Percentiles rank a stretch among this genome's conserved stretches.
phyloP scores from a whole-genome alignment of 345 rosid genomes.

The Eucalyptus regnans region DNA sequence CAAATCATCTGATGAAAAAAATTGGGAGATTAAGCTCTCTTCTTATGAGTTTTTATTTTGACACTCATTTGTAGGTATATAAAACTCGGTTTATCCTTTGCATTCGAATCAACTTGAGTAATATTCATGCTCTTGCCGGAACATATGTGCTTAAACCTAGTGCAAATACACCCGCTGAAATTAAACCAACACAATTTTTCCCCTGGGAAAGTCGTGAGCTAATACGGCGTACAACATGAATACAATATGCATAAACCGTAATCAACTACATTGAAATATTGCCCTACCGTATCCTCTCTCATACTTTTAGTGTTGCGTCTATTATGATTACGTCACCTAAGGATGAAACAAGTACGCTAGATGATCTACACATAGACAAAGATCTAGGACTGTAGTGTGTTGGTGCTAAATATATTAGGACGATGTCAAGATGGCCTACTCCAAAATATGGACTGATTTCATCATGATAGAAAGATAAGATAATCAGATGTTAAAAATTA shows the following conservation, averaged over 20 bases:
- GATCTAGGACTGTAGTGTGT: neutral
- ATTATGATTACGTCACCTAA: neutral
- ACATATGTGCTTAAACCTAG: neutral
- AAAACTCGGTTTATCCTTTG: neutral
- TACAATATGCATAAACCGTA: too few species aligned
- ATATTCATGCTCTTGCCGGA: neutral
- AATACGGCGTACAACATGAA: too few species aligned
- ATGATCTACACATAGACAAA: neutral
- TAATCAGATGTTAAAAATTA: neutral
- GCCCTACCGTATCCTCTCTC: too few species aligned
- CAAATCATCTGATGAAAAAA: neutral
- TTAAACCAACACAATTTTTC: too few species aligned
- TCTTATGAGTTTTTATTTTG: neutral
- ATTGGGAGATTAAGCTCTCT: neutral
- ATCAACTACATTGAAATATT: too few species aligned
- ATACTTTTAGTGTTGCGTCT: accelerated
- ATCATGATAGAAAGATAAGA: too few species aligned
- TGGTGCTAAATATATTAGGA: neutral
- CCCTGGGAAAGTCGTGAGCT: too few species aligned
- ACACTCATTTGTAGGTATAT: neutral
- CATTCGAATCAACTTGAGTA: neutral
- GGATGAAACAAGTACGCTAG: neutral
- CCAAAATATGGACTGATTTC: neutral
- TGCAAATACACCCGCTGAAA: neutral
- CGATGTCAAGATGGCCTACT: neutral